Evolutionary conservation across 202 grass and related monocot species (phyloP), one percentile per base, ranked within the genome.

Genomic region (Bolboschoenoplectus hybrid): DNA sequence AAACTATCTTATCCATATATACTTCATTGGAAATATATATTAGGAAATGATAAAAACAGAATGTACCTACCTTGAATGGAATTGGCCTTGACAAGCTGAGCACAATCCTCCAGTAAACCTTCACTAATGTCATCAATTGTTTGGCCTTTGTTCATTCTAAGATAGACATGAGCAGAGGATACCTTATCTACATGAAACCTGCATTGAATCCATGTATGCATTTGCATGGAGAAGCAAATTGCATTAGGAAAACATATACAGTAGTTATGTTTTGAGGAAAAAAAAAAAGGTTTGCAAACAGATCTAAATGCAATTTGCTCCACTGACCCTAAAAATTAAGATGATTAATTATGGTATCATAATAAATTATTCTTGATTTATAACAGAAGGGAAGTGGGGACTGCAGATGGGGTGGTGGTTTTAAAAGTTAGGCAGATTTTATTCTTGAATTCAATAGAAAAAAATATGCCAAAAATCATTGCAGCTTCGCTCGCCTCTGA

Each of bases 121-220:
- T 97, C 93, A 44, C 70, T 88, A 81, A 99, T 91, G 81, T 85
- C 85, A 80, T 99, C 90, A 73, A 97, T 90, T 4, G 90, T 92
- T 57, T 99, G 90, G 35, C 93, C 97, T 83, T 94, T 99, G 80
- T 88, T 87, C 58, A 99, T 83, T 88, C 97, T 91, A 90, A 99
- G 13, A 84, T 97, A 99, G 85, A 97, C 97, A 90, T 99, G 97
- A 73, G 97, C 93, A 86, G 97, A 99, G 36, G 97, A 99, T 43
- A 97, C 89, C 88, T 99, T 99, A 87, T 99, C 92, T 77, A 97
- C 90, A 87, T 99, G 97, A 91, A 99, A 99, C 97, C 97, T 99
- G 85, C 34, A 57, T 51, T 17, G 45, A 84, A 87, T 38, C 13
- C 41, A 67, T 82, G 41, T 47, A 26, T 26, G 26, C 41, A 82